Conservation (phyloP, 441 rosid genomes). For the Adansonia rubrostipa region DNA sequence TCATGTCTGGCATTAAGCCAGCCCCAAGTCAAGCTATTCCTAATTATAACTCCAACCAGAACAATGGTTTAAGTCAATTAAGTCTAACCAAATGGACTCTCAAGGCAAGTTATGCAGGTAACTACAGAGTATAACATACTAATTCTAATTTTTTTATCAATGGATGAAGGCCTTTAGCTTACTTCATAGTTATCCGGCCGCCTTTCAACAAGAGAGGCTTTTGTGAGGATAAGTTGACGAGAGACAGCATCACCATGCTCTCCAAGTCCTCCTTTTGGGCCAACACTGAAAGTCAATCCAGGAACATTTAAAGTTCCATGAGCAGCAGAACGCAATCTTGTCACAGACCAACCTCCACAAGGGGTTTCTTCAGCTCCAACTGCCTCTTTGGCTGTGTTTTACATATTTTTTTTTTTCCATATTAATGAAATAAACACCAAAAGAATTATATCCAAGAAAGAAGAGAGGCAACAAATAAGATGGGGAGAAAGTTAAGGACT, state of each 20-base stretch:
- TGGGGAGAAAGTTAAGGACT: neutral
- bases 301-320: slow-evolving; percentile 90
- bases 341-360: slow-evolving; percentile 91
- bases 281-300: slow-evolving; percentile 80
- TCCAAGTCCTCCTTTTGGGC: slow-evolving; percentile 98
- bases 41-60: slow-evolving; percentile 9
- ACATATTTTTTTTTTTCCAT: slow-evolving; percentile 20
- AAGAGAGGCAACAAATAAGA: slow-evolving; percentile 1
- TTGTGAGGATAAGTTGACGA: slow-evolving; percentile 90
- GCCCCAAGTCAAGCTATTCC: neutral
- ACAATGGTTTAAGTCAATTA: neutral
- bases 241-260: slow-evolving; percentile 94
- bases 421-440: slow-evolving; percentile 16
- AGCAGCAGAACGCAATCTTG: slow-evolving; percentile 93
- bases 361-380: slow-evolving; percentile 97
- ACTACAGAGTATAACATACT: neutral
- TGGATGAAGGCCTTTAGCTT: slow-evolving; percentile 49
- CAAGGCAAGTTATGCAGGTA: slow-evolving; percentile 19
- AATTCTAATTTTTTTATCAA: slow-evolving; percentile 32
- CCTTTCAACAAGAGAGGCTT: slow-evolving; percentile 92
- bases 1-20: slow-evolving; percentile 22
- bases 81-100: neutral
- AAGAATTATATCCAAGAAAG: slow-evolving; percentile 15
- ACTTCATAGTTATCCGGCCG: slow-evolving; percentile 99
- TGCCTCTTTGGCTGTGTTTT: slow-evolving; percentile 82